These are phyloP conservation scores for Neopestalotiopsis clavispora DNA, from an alignment of 2,329 filamentous ascomycete species.

Conservation along the genomic window DNA sequence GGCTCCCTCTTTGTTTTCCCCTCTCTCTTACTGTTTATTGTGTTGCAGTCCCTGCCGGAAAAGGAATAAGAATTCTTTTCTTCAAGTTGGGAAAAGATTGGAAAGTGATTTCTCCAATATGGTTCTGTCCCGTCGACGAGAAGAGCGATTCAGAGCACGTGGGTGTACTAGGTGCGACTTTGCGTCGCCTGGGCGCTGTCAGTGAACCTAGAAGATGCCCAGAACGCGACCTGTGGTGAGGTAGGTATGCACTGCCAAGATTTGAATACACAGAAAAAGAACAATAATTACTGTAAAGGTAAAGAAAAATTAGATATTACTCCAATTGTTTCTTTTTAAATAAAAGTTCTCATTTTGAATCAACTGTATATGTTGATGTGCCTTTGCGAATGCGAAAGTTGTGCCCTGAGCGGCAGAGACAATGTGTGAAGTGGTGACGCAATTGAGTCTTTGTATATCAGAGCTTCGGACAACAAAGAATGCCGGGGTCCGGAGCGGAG, in stretches of 20 bases:
- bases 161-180: not conserved
- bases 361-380: not conserved
- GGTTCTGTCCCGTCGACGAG: not conserved
- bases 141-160: not conserved
- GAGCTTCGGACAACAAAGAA: conserved; percentile 9
- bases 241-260: not conserved
- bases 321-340: not conserved
- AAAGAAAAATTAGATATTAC: not conserved
- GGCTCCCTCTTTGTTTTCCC: conserved; percentile 5
- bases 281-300: not conserved
- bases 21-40: no score
- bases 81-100: no score
- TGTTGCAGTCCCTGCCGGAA: not conserved
- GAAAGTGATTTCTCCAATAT: not conserved
- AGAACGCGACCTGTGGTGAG: not conserved
- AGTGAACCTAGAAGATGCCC: not conserved
- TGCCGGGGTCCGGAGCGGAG: not conserved
- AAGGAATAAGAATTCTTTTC: no score
- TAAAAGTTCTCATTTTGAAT: no score
- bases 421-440: conserved; percentile 3
- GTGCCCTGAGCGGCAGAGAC: not conserved
- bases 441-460: conserved; percentile 2
- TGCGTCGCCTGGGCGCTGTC: not conserved
- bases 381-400: not conserved
- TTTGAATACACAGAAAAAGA: not conserved